Conservation (phyloP, 805 yeast genomes). For the Myxozyma vanderwaltii region DNA sequence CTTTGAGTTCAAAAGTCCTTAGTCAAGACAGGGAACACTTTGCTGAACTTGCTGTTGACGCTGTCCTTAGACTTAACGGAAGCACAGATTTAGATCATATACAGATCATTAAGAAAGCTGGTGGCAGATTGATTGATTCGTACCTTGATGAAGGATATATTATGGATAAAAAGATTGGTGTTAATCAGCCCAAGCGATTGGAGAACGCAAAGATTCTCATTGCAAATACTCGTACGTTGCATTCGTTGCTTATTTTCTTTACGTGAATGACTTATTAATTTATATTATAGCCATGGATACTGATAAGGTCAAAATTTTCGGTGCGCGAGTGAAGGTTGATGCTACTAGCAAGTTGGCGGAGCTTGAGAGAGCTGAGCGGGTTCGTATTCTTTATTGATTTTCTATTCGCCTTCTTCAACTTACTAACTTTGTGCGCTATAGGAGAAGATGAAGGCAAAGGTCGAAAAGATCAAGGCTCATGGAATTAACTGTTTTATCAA, state of each 20-base stretch:
- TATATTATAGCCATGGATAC: slow-evolving; percentile 65
- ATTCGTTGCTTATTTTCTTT: neutral
- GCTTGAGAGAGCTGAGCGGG: slow-evolving; percentile 86
- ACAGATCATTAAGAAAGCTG: slow-evolving; percentile 89
- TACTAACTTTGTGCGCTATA: neutral
- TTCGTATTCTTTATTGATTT: neutral
- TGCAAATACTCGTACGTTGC: slow-evolving; percentile 77
- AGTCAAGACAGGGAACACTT: slow-evolving; percentile 94
- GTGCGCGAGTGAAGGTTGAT: slow-evolving; percentile 96
- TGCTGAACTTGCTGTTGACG: slow-evolving; percentile 89
- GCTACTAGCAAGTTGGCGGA: slow-evolving; percentile 92
- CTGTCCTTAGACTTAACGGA: slow-evolving; percentile 83
- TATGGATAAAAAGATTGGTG: slow-evolving; percentile 88
- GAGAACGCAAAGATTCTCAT: slow-evolving; percentile 83
- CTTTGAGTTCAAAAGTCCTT: slow-evolving; percentile 87
- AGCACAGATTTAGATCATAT: slow-evolving; percentile 87
- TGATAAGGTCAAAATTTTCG: slow-evolving; percentile 95
- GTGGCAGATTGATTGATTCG: slow-evolving; percentile 89
- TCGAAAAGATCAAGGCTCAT: slow-evolving; percentile 84
- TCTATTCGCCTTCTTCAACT: neutral
- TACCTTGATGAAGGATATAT: slow-evolving; percentile 96
- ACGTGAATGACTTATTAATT: too few relatives aligned
- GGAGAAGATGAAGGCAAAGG: slow-evolving; percentile 86
- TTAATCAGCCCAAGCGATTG: slow-evolving; percentile 84
- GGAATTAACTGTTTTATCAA: slow-evolving; percentile 89